Base-by-base conservation (phyloP, 2,329 filamentous ascomycete genomes). In the Pestalotiopsis sp. region DNA sequence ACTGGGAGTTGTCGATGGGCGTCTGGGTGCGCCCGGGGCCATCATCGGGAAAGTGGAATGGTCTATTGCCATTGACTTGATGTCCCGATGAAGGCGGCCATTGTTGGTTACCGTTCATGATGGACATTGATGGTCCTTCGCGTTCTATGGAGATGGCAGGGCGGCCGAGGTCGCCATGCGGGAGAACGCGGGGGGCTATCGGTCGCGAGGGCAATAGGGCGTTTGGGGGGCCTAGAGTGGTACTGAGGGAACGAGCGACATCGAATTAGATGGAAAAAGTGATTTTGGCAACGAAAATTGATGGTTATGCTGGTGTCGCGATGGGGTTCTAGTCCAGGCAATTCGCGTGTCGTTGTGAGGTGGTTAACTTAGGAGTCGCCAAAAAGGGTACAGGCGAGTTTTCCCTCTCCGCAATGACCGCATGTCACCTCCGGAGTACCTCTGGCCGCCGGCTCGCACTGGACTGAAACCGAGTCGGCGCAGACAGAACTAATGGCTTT, bases 91-190 rank as follows among this genome's bases (percentile, higher is more conserved):
- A 86, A 75, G 89, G 85, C 72, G 86, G 86, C 91, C 91, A 92
- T 85, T 82, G 78, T 74, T 87, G 83, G 83, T 91, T 89, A 83
- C 89, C 86, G 82, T 90, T 90, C 81, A 86, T 83, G 83, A 90
- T 84, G 80, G 90, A 90, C 90, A 92, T 31, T 92, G 80, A 82
- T 87, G 81, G 80, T 80, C 81, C 82, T 81, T 77, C 79, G 79
- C 80, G 81, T 84, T 82, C 84, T 84, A 79, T 80, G 81, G 81
- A 80, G 81, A 83, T 79, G 76, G 79, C 79, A 74, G 78, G 81
- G 79, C 81, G 82, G 79, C 78, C 27, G 27, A 31, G 82, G 85
- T 81, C 85, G 86, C 86, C 86, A 89, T 88, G 85, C 86, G 86
- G 70, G 75, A 76, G 73, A 72, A 61, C 79, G 81, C 80, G 81